Base-by-base conservation (phyloP, 176 grass and related monocot genomes). In the Areca catechu region DNA sequence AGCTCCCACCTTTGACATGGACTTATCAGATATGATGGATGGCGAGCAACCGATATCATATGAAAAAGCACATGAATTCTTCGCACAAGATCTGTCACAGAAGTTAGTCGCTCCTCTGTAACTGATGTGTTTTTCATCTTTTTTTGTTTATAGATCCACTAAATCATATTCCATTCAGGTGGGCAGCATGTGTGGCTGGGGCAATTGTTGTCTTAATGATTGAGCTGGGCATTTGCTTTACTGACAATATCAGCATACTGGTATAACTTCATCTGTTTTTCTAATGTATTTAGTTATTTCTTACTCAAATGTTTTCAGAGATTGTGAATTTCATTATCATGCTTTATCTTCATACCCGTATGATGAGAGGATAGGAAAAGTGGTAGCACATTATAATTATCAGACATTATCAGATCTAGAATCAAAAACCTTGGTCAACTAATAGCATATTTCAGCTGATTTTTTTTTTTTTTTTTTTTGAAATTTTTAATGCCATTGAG, bases 121-220 rank as follows among this genome's bases (percentile, higher is more conserved):
- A 9, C 29, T 16, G 16, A 16, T n/a, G n/a, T n/a, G 15, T 9
- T 23, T 53, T 23, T 22, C 27, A 56, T 76, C 24, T 27, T 27
- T 27, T 27, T 27, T 4, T 27, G 24, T 27, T 27, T 27, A 27
- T 27, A 27, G 24, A 27, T 27, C 24, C 24, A 27, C 24, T 27
- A 27, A 27, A 27, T 27, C 24, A 27, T 27, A 4, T 27, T 27
- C 24, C 24, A 27, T 27, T 77, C 77, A 97, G 92, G 80, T 97
- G 92, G 92, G 92, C 86, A 47, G 83, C 92, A 25, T 97, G 91
- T 88, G 83, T 97, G 77, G 92, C 92, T 85, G 86, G 92, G 57
- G 91, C 80, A 60, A 69, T 97, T 74, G 78, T 97, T 80, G 92
- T 91, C 21, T 75, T 97, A 66, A 88, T 97, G 86, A 77, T 75